These are phyloP conservation scores for Incumbomyces delicatus DNA, from an alignment of 2,329 filamentous ascomycete genomes.

Conservation along the genomic window DNA sequence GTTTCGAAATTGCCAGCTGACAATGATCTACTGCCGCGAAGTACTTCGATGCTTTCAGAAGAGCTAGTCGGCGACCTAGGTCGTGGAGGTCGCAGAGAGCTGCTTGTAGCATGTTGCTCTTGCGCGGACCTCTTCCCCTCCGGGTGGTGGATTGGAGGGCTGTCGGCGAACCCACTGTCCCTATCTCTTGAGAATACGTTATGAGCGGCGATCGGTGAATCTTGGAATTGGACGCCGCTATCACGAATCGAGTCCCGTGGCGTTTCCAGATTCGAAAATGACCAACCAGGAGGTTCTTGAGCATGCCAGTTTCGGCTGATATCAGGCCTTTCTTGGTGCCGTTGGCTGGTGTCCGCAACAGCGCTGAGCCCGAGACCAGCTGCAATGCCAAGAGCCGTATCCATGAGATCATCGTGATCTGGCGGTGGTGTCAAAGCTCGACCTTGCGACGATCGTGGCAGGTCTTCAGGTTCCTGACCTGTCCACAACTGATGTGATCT, in stretches of 20 bases:
- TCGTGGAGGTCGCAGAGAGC: slow-evolving; percentile 14
- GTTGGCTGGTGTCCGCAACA: slow-evolving; percentile 3
- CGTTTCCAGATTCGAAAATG: slow-evolving; percentile 13
- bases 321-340: slow-evolving; percentile 4
- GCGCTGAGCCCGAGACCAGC: slow-evolving; percentile 18
- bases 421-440: slow-evolving; percentile 18
- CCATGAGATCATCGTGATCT: slow-evolving; percentile 20
- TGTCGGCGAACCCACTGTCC: slow-evolving; percentile 36
- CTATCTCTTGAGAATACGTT: slow-evolving; percentile 21
- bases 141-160: slow-evolving; percentile 12
- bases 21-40: slow-evolving; percentile 1
- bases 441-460: slow-evolving; percentile 11
- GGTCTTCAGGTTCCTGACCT: slow-evolving; percentile 18
- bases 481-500: slow-evolving; percentile 16
- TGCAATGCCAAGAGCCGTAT: slow-evolving; percentile 20
- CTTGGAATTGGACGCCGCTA: slow-evolving; percentile 31
- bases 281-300: slow-evolving; percentile 11
- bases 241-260: slow-evolving; percentile 25
- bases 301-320: slow-evolving; percentile 8
- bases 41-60: slow-evolving; percentile 16
- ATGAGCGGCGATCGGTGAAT: slow-evolving; percentile 31
- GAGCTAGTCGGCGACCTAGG: slow-evolving; percentile 20
- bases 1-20: slow-evolving; percentile 5
- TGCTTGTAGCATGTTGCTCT: slow-evolving; percentile 8
- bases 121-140: slow-evolving; percentile 3